A percentile compares a stretch with the other conserved stretches of the same genome.
Evolutionary conservation across 2,329 filamentous ascomycete genomes (phyloP).

Genomic region (Venturia pyrina): DNA sequence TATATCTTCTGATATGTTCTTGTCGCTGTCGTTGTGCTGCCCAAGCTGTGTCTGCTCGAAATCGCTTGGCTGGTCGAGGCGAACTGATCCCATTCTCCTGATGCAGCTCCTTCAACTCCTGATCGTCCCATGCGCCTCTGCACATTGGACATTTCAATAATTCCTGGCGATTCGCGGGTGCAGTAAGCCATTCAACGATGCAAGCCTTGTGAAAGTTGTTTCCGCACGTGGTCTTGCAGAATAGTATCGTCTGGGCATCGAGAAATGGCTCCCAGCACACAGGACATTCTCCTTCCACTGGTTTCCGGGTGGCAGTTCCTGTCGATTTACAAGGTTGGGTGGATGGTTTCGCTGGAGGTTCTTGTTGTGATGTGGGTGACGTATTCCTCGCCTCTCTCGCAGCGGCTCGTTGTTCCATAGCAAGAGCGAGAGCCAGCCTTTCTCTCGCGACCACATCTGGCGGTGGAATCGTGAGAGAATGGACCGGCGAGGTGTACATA

Average conservation of each 20-base stretch:
- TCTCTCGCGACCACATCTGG: not conserved
- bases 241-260: constrained; percentile 38
- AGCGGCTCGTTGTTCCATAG: not conserved
- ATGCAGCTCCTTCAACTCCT: constrained; percentile 5
- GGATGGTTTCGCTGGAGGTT: not conserved
- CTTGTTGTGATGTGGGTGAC: not conserved
- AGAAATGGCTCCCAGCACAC: constrained; percentile 48
- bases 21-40: not conserved
- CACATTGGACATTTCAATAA: constrained; percentile 8
- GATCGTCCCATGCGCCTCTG: constrained; percentile 8
- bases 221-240: constrained; percentile 52
- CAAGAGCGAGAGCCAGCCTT: not conserved
- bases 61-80: not conserved
- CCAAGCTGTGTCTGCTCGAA: not conserved
- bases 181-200: constrained; percentile 41
- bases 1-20: not conserved
- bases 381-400: not conserved
- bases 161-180: not conserved
- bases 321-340: not conserved
- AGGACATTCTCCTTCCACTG: constrained; percentile 44
- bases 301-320: constrained; percentile 39
- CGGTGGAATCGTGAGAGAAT: not conserved
- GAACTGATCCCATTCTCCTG: constrained; percentile 10
- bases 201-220: constrained; percentile 52
- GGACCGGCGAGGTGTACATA: not conserved